Evolutionary conservation across 441 rosid species (phyloP).

Genomic region (Aquilaria agallochum): DNA sequence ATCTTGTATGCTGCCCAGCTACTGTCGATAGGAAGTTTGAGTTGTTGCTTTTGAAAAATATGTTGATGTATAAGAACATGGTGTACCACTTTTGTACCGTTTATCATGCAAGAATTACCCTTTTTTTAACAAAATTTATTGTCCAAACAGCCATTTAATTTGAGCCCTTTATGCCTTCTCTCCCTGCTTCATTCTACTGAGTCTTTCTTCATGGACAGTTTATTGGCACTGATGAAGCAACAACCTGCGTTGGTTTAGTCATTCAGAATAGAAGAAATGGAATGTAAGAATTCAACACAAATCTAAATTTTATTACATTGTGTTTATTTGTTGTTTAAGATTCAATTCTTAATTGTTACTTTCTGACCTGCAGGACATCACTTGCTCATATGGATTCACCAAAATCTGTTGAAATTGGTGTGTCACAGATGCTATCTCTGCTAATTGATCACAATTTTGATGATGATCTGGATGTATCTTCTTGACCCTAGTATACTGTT

Average conservation of each 20-base stretch:
- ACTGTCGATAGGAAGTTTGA: no score
- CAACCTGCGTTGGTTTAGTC: constrained; percentile 78
- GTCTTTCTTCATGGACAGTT: constrained; percentile 30
- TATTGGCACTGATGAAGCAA: constrained; percentile 85
- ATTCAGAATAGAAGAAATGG: constrained; percentile 62
- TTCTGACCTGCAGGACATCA: constrained; percentile 56
- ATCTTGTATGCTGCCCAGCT: no score
- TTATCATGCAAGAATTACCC: no score
- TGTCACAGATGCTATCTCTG: constrained; percentile 61
- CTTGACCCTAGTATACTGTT: neutral
- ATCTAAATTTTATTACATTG: neutral
- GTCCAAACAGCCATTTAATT: no score
- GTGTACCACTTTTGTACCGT: no score
- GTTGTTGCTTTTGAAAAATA: no score
- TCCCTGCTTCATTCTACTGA: neutral
- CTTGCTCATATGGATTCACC: constrained; percentile 84
- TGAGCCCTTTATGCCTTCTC: neutral
- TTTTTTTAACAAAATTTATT: no score
- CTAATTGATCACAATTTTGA: constrained; percentile 30
- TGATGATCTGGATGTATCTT: constrained; percentile 61
- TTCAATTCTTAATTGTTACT: constrained; percentile 6
- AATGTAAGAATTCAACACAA: constrained; percentile 38
- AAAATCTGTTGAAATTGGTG: constrained; percentile 53
- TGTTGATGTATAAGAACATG: no score
- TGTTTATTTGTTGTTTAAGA: neutral